Base-by-base conservation (phyloP, 768 basidiomycete genomes). In the Tricholoma furcatifolium region DNA sequence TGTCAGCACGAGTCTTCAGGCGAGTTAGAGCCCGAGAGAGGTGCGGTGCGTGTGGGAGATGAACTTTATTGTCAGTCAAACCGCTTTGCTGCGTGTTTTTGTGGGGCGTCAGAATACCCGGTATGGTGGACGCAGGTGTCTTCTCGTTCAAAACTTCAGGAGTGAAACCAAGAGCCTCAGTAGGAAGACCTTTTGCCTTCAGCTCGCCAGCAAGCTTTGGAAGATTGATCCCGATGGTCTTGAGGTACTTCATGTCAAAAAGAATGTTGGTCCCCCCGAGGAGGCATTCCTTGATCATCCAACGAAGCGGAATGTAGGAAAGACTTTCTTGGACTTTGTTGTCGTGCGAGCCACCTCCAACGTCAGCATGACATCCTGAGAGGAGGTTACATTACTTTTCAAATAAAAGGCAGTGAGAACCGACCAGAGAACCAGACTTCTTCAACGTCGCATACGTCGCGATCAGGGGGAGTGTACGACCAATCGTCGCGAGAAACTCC, bases 221-320 rank as follows among this genome's bases (percentile, higher is more conserved):
- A 9, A 65, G 54, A 45, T 65, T 55, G 43, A 65, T 65, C 0
- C 53, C 62, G 35, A 66, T 43, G 7, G 21, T 21, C 18, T 43
- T 38, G 18, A 67, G 53, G 20, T 54, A 60, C n/a, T 60, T 42
- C 24, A 53, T 31, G 30, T 67, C 30, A 21, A 53, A 48, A 17
- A 54, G 46, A 7, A 54, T 48, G n/a, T 34, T 34, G 8, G 41
- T 48, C 21, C 42, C 59, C 21, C 51, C 46, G 10, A 62, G 12
- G 27, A 67, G 49, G 42, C 60, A 63, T 43, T 68, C 67, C 21
- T 60, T 65, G 47, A 67, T 65, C 66, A 67, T 67, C 66, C 66
- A 67, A 18, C 66, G 54, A 40, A 67, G 51, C 2, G 65, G 62
- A 34, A 67, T 65, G 39, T 55, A 58, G 1, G 65, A 63, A 7